These are phyloP conservation scores for Phascolomyces articulosus DNA, from an alignment of 371 early-diverging fungal genomes.

Conservation along the genomic window DNA sequence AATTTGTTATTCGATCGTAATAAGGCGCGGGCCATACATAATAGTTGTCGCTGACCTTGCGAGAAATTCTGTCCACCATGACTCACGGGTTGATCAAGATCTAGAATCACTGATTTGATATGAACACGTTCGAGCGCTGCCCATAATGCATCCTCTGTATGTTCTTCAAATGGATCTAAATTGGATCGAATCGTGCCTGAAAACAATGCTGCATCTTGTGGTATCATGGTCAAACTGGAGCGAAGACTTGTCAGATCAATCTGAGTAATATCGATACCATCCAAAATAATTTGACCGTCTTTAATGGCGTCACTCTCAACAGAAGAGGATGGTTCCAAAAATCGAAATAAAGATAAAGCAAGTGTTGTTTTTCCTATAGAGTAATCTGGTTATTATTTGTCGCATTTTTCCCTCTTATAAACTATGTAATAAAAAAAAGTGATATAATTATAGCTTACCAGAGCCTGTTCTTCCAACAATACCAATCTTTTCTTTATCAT, in stretches of 20 bases:
- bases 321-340: slow-evolving; percentile 63
- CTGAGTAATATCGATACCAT: slow-evolving; percentile 76
- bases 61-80: slow-evolving; percentile 70
- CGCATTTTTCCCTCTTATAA: too few relatives aligned
- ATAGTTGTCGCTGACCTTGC: slow-evolving; percentile 80
- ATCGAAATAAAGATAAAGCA: slow-evolving; percentile 75
- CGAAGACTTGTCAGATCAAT: slow-evolving; percentile 78
- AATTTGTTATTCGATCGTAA: slow-evolving; percentile 51
- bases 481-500: slow-evolving; percentile 75
- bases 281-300: slow-evolving; percentile 73
- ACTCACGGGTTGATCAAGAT: slow-evolving; percentile 46
- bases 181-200: slow-evolving; percentile 72
- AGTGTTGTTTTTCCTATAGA: slow-evolving; percentile 81
- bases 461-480: slow-evolving; percentile 81
- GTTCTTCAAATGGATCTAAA: slow-evolving; percentile 71
- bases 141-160: slow-evolving; percentile 75
- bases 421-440: too few relatives aligned
- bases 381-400: too few relatives aligned
- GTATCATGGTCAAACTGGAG: slow-evolving; percentile 75
- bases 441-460: too few relatives aligned
- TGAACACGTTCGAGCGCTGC: slow-evolving; percentile 61
- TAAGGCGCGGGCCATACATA: slow-evolving; percentile 75
- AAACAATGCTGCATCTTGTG: slow-evolving; percentile 89
- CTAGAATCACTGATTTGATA: slow-evolving; percentile 19
- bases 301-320: too few relatives aligned